phyloP scores from a whole-genome alignment of 805 yeast genomes.

The Zygotorulaspora danielsina region DNA sequence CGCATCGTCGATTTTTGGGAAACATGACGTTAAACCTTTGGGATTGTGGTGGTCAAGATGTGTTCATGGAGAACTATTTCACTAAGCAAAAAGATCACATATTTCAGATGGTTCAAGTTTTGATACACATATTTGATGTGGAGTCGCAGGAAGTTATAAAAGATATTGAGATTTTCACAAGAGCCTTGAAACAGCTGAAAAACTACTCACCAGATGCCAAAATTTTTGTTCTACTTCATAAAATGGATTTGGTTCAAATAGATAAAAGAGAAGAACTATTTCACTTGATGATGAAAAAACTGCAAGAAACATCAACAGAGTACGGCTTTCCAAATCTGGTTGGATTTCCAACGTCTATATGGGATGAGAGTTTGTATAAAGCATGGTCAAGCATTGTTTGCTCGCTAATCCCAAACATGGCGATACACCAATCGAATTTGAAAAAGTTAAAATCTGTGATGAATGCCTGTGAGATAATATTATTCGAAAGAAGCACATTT shows the following conservation, averaged over 20 bases:
- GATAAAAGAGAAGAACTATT: conserved; percentile 83
- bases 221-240: conserved; percentile 86
- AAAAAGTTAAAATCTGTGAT: conserved; percentile 66
- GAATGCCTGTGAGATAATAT: conserved; percentile 82
- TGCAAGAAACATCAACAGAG: conserved; percentile 70
- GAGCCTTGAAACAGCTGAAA: conserved; percentile 74
- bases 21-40: conserved; percentile 92
- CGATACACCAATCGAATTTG: conserved; percentile 69
- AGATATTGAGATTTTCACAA: conserved; percentile 86
- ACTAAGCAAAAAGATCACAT: conserved; percentile 86
- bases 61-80: conserved; percentile 90
- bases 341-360: conserved; percentile 92
- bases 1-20: conserved; percentile 86
- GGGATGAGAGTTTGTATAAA: conserved; percentile 94
- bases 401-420: conserved; percentile 88
- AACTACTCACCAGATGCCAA: conserved; percentile 87
- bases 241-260: conserved; percentile 90
- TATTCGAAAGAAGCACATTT: conserved; percentile 92
- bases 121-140: conserved; percentile 94
- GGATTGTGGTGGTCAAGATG: conserved; percentile 99
- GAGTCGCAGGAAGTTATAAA: conserved; percentile 87
- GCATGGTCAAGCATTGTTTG: conserved; percentile 98
- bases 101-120: conserved; percentile 90
- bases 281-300: conserved; percentile 74
- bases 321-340: conserved; percentile 57